Evolutionary conservation across 108 stramenopile genomes (phyloP).

Genomic region (Nannochloropsis salina): DNA sequence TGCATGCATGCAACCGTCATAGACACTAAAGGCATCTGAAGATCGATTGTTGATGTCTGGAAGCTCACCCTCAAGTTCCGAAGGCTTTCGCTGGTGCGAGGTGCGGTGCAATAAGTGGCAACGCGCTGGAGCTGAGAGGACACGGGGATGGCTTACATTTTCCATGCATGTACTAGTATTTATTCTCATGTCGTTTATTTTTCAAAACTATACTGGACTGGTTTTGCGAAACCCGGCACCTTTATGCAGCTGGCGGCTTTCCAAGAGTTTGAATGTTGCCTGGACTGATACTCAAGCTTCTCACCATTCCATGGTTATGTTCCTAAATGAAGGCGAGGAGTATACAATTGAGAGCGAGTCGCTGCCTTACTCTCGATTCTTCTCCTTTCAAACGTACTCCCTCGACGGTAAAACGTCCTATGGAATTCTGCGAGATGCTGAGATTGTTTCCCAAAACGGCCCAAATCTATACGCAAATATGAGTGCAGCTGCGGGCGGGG

Average conservation of each 20-base stretch:
- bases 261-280: neutral
- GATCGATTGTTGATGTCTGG: too few species aligned
- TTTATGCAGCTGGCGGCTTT: neutral
- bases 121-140: too few species aligned
- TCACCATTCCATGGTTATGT: constrained; percentile 17
- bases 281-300: neutral
- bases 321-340: neutral
- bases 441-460: neutral
- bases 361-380: neutral
- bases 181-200: neutral
- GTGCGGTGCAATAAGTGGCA: too few species aligned
- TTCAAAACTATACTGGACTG: neutral
- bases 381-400: constrained; percentile 4
- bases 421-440: neutral
- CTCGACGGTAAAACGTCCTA: neutral
- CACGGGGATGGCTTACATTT: neutral
- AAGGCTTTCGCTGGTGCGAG: too few species aligned
- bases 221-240: constrained; percentile 13
- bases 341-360: neutral
- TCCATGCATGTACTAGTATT: neutral
- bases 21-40: too few species aligned
- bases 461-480: neutral
- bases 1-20: too few species aligned
- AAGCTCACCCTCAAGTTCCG: too few species aligned
- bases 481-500: neutral